Conservation (phyloP, 306 rosid species). For the Vigna unguiculata region DNA sequence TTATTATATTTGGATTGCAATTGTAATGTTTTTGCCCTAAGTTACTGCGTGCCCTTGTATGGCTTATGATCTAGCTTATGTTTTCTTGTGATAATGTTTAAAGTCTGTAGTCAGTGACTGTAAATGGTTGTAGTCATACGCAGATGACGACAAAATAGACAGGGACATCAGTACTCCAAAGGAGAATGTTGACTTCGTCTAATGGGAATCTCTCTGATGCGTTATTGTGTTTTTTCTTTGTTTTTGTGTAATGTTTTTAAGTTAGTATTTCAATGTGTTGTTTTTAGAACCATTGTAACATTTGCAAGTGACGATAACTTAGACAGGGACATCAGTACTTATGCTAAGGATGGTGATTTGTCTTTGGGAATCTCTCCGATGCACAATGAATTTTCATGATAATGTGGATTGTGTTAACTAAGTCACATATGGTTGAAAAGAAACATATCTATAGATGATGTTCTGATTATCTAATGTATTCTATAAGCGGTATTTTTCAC, state of each 20-base stretch:
- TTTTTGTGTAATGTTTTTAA: too few relatives aligned
- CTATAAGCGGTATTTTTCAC: background rate
- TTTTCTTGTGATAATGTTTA: background rate
- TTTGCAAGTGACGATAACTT: constrained; percentile 58
- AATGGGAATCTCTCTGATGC: constrained; percentile 70
- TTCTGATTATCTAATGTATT: background rate
- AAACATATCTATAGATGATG: background rate
- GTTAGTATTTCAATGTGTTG: background rate
- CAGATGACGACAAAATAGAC: constrained; percentile 61
- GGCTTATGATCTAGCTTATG: background rate
- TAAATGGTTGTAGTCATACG: background rate
- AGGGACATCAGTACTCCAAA: constrained; percentile 68
- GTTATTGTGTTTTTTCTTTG: background rate
- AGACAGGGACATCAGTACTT: constrained; percentile 79
- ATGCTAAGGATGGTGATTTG: constrained; percentile 58
- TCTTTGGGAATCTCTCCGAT: constrained; percentile 81
- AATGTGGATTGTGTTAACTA: too few relatives aligned
- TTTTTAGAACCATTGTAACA: background rate
- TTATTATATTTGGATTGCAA: background rate
- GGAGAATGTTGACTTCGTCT: constrained; percentile 56
- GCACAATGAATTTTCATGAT: constrained; percentile 24
- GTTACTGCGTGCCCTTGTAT: background rate
- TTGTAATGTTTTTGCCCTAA: background rate
- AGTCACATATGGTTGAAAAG: too few relatives aligned
- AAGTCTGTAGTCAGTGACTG: background rate